Conservation (phyloP, 106 monocot genomes). For the Dioscorea dumetorum region DNA sequence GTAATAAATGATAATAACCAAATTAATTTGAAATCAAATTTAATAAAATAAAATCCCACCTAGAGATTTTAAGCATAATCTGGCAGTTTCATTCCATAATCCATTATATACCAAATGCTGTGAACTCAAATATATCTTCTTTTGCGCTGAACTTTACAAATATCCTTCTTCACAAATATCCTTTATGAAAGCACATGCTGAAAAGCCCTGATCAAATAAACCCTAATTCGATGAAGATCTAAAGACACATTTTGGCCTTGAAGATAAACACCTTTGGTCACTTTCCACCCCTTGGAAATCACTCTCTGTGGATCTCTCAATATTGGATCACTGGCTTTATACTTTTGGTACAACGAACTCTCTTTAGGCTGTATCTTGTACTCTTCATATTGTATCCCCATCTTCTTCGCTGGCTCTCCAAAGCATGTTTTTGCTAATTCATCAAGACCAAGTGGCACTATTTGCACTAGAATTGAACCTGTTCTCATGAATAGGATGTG, state of each 20-base stretch:
- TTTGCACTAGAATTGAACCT: constrained; percentile 55
- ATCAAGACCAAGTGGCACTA: constrained; percentile 65
- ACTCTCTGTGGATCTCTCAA: constrained; percentile 44
- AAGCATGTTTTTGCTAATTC: constrained; percentile 61
- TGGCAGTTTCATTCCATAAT: no score
- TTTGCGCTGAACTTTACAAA: no score
- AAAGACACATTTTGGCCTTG: constrained; percentile 52
- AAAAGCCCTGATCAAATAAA: constrained; percentile 20
- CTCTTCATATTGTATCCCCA: constrained; percentile 36
- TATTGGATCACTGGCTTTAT: constrained; percentile 31
- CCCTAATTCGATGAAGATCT: constrained; percentile 37
- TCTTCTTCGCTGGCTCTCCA: constrained; percentile 52
- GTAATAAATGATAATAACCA: no score
- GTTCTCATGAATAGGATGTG: constrained; percentile 78
- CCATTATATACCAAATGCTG: no score
- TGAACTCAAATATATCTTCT: no score
- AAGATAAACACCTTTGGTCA: constrained; percentile 55
- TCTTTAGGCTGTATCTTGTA: constrained; percentile 42
- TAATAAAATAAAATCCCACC: no score
- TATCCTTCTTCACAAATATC: no score
- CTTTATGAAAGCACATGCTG: constrained; percentile 8
- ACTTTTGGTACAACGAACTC: constrained; percentile 53
- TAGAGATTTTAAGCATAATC: no score
- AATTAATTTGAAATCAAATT: no score
- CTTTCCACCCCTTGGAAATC: constrained; percentile 50